Percentiles rank a stretch among this genome's conserved stretches.
These are phyloP conservation scores for Globisporangium orthogonon DNA, from an alignment of 352 stramenopile genomes.

Conservation along the genomic window DNA sequence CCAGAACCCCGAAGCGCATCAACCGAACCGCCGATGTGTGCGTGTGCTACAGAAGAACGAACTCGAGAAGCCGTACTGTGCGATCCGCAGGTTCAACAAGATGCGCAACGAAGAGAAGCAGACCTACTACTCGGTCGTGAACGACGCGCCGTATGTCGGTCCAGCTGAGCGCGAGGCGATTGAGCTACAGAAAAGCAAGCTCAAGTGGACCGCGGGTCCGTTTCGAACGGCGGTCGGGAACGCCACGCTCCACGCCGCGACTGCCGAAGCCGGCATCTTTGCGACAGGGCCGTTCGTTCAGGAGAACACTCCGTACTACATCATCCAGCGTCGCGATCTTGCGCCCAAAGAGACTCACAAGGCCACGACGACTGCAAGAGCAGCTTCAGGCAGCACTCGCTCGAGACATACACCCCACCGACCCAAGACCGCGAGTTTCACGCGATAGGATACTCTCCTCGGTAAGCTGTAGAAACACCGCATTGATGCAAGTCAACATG, in stretches of 20 bases:
- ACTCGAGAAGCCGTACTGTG: slow-evolving; percentile 65
- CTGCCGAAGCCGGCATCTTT: slow-evolving; percentile 49
- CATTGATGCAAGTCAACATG: too few relatives aligned
- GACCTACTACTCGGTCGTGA: slow-evolving; percentile 75
- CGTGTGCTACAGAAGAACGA: slow-evolving; percentile 59
- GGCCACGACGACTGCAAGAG: not conserved
- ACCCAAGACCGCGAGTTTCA: slow-evolving; percentile 7
- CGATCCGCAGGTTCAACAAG: slow-evolving; percentile 47
- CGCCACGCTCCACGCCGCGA: slow-evolving; percentile 39
- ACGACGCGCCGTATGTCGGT: slow-evolving; percentile 69
- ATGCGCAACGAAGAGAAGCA: slow-evolving; percentile 23
- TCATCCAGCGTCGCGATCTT: slow-evolving; percentile 50
- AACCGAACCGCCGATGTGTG: slow-evolving; percentile 19
- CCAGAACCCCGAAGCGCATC: not conserved
- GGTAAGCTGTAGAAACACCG: not conserved
- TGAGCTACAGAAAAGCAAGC: slow-evolving; percentile 52
- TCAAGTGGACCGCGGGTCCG: slow-evolving; percentile 64
- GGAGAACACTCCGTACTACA: slow-evolving; percentile 44
- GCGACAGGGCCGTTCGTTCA: slow-evolving; percentile 40
- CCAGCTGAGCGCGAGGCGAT: slow-evolving; percentile 38
- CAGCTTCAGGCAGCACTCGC: not conserved
- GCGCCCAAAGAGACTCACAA: slow-evolving; percentile 9
- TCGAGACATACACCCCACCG: slow-evolving; percentile 1
- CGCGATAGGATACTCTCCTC: not conserved
- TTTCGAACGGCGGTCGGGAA: slow-evolving; percentile 66